Evolutionary conservation across 2,329 filamentous ascomycete genomes (phyloP).

Genomic region (Fusarium marasasianum): DNA sequence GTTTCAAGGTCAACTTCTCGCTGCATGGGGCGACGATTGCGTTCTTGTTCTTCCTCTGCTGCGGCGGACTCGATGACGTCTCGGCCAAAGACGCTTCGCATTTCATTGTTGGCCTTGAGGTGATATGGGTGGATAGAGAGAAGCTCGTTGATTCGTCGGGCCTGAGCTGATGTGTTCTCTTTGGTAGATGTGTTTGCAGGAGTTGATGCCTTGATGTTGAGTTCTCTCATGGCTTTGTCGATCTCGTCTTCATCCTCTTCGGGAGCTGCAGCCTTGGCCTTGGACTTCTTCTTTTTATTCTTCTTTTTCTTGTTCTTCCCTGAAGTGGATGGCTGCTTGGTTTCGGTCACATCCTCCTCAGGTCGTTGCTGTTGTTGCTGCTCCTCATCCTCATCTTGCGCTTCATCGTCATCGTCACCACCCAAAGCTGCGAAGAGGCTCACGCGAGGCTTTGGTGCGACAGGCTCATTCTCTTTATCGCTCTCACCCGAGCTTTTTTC

Average conservation of each 20-base stretch:
- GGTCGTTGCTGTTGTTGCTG: constrained; percentile 8
- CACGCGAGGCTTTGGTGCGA: constrained; percentile 50
- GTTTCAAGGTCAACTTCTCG: constrained; percentile 67
- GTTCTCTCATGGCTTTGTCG: constrained; percentile 62
- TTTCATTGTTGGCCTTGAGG: constrained; percentile 89
- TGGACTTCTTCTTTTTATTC: constrained; percentile 51
- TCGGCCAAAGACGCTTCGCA: constrained; percentile 71
- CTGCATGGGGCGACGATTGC: constrained; percentile 49
- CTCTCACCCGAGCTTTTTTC: constrained; percentile 40
- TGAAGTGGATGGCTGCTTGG: constrained; percentile 19
- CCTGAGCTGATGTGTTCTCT: constrained; percentile 9
- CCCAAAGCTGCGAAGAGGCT: constrained; percentile 64
- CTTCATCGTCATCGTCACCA: constrained; percentile 53
- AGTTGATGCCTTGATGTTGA: constrained; percentile 50
- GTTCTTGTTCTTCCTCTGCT: constrained; percentile 59
- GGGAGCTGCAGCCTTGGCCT: constrained; percentile 35
- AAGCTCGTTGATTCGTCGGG: constrained; percentile 51
- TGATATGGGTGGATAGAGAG: constrained; percentile 70
- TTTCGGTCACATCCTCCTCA: constrained; percentile 32
- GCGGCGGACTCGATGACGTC: constrained; percentile 66
- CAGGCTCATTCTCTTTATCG: constrained; percentile 46
- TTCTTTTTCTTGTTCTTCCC: constrained; percentile 53
- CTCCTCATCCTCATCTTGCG: constrained; percentile 49
- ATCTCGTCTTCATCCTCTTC: constrained; percentile 62
- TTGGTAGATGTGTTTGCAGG: neutral